Evolutionary conservation across 2,329 filamentous ascomycete genomes (phyloP).

Genomic region (Apiospora rasikravindrae): DNA sequence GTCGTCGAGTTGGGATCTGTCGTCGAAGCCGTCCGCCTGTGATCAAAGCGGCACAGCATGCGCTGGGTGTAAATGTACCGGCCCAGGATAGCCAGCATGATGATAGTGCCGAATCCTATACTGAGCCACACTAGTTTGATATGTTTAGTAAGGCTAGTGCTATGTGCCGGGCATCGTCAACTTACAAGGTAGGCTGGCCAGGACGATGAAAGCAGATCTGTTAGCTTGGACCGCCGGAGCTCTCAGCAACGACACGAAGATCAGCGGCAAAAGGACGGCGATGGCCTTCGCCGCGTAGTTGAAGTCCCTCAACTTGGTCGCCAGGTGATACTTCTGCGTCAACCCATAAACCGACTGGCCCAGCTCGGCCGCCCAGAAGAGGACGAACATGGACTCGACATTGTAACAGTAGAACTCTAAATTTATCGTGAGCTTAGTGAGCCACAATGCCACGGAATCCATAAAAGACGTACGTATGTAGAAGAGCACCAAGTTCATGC

Average conservation of each 20-base stretch:
- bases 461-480: slow-evolving; percentile 35
- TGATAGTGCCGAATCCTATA: slow-evolving; percentile 24
- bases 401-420: slow-evolving; percentile 33
- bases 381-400: slow-evolving; percentile 30
- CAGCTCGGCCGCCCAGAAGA: slow-evolving; percentile 32
- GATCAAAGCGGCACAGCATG: slow-evolving; percentile 23
- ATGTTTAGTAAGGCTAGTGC: background rate
- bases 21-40: slow-evolving; percentile 10
- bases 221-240: slow-evolving; percentile 25
- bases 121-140: slow-evolving; percentile 29
- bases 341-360: slow-evolving; percentile 29
- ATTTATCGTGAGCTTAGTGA: background rate
- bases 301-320: slow-evolving; percentile 26
- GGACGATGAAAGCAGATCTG: slow-evolving; percentile 26
- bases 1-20: background rate
- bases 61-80: slow-evolving; percentile 26
- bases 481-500: slow-evolving; percentile 32
- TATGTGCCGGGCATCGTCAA: background rate
- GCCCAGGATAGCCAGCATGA: slow-evolving; percentile 26
- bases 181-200: slow-evolving; percentile 33
- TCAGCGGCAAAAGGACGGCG: slow-evolving; percentile 29
- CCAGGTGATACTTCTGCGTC: slow-evolving; percentile 21
- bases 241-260: slow-evolving; percentile 28
- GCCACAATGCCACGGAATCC: too few species aligned
- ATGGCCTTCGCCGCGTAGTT: slow-evolving; percentile 30